Conservation (phyloP, 2,329 filamentous ascomycete genomes). For the Alternaria rosae region DNA sequence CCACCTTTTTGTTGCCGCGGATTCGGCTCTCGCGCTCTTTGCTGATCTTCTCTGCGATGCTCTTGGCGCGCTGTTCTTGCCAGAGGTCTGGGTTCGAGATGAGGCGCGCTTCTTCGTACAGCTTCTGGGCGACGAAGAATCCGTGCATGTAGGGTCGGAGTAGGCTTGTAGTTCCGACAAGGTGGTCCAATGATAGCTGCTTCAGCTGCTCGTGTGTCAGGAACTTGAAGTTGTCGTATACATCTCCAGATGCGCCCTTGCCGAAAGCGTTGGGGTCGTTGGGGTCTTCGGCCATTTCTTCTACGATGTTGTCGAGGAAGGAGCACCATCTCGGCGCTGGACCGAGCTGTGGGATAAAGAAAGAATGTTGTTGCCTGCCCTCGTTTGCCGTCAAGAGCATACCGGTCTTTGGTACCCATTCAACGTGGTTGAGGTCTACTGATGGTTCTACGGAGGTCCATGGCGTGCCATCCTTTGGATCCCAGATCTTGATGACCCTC, state of each 20-base stretch:
- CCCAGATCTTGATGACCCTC: conserved; percentile 97
- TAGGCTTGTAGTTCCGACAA: conserved; percentile 88
- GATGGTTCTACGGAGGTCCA: conserved; percentile 97
- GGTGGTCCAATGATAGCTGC: conserved; percentile 82
- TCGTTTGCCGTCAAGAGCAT: conserved; percentile 98
- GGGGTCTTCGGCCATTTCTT: conserved; percentile 92
- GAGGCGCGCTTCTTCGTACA: conserved; percentile 93
- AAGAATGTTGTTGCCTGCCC: conserved; percentile 91
- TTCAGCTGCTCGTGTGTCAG: conserved; percentile 86
- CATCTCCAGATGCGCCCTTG: conserved; percentile 70
- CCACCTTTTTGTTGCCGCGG: conserved; percentile 89
- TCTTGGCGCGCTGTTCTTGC: conserved; percentile 90
- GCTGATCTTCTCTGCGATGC: conserved; percentile 92
- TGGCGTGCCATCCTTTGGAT: conserved; percentile 78
- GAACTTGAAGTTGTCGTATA: conserved; percentile 99
- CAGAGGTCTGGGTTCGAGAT: conserved; percentile 94
- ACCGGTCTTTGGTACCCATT: conserved; percentile 88
- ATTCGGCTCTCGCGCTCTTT: conserved; percentile 97
- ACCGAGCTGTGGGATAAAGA: conserved; percentile 92
- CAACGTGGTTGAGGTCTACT: conserved; percentile 93
- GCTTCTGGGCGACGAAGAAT: conserved; percentile 92
- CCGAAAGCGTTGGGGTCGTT: conserved; percentile 67
- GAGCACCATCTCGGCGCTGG: conserved; percentile 95
- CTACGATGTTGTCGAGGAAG: conserved; percentile 96
- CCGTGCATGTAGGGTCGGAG: conserved; percentile 98